Conservation (phyloP, 805 yeast genomes). For the Myxozyma vanderwaltii region DNA sequence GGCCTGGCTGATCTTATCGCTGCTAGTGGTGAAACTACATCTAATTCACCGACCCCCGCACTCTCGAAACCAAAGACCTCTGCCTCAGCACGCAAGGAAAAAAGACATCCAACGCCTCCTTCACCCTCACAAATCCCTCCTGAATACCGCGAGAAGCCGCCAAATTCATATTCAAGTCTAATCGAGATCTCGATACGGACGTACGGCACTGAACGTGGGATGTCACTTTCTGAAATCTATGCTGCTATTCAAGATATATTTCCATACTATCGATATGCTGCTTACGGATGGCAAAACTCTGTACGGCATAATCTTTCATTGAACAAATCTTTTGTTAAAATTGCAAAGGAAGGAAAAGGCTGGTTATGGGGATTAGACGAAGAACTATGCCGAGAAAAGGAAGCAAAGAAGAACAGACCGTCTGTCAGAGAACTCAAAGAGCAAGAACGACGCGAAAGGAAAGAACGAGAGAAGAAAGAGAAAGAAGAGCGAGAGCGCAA, state of each 20-base stretch:
- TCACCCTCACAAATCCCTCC: slow-evolving; percentile 70
- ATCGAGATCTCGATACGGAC: slow-evolving; percentile 77
- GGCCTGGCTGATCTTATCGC: background rate
- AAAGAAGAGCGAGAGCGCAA: slow-evolving; percentile 44
- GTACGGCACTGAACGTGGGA: slow-evolving; percentile 66
- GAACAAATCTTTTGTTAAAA: slow-evolving; percentile 80
- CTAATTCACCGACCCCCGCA: background rate
- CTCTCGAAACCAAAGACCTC: background rate
- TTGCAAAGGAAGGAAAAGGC: slow-evolving; percentile 86
- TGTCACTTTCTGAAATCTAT: slow-evolving; percentile 82
- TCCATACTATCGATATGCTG: slow-evolving; percentile 91
- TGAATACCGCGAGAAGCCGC: slow-evolving; percentile 82
- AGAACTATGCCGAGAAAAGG: slow-evolving; percentile 78
- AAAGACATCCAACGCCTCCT: slow-evolving; percentile 27
- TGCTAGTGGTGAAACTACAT: background rate
- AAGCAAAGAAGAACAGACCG: slow-evolving; percentile 61
- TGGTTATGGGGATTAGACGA: slow-evolving; percentile 95
- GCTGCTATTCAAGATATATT: slow-evolving; percentile 82
- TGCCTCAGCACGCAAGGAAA: slow-evolving; percentile 17
- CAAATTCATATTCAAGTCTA: slow-evolving; percentile 74
- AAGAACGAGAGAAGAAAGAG: slow-evolving; percentile 38
- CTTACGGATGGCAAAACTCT: slow-evolving; percentile 97
- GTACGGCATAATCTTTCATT: slow-evolving; percentile 87
- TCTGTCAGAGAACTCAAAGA: slow-evolving; percentile 59
- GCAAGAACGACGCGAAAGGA: slow-evolving; percentile 54